A percentile compares a stretch with the other conserved stretches of the same genome.
These are phyloP conservation scores for Solanum phureja DNA, from an alignment of 257 asterid genomes.

Conservation along the genomic window DNA sequence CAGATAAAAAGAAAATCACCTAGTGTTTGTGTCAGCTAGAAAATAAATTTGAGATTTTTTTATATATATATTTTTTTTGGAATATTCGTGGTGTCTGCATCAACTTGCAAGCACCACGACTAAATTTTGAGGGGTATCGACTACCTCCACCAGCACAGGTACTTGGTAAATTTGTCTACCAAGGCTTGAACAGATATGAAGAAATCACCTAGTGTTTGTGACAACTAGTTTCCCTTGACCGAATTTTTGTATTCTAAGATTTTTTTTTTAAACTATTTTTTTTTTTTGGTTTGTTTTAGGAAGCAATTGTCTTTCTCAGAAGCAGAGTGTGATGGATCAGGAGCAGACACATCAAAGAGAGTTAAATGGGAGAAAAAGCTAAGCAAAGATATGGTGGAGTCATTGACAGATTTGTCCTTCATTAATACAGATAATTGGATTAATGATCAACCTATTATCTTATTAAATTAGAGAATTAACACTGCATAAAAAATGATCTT, in stretches of 20 bases:
- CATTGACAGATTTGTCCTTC: constrained; percentile 22
- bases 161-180: neutral
- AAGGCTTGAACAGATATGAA: neutral
- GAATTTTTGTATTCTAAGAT: neutral
- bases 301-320: constrained; percentile 3
- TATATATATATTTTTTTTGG: no score
- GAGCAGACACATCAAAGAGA: constrained; percentile 14
- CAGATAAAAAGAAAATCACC: neutral
- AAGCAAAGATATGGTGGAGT: neutral
- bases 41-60: neutral
- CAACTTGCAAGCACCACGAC: neutral
- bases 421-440: constrained; percentile 44
- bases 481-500: neutral
- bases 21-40: neutral
- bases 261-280: no score
- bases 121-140: neutral
- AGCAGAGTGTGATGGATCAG: constrained; percentile 1
- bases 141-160: neutral
- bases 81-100: neutral
- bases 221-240: neutral
- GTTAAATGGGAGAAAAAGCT: constrained; percentile 30
- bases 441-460: constrained; percentile 19
- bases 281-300: neutral
- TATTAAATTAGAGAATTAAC: neutral
- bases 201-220: neutral